Evolutionary conservation across 352 stramenopile species (phyloP).

Genomic region (Phytopythium mirpurense): DNA sequence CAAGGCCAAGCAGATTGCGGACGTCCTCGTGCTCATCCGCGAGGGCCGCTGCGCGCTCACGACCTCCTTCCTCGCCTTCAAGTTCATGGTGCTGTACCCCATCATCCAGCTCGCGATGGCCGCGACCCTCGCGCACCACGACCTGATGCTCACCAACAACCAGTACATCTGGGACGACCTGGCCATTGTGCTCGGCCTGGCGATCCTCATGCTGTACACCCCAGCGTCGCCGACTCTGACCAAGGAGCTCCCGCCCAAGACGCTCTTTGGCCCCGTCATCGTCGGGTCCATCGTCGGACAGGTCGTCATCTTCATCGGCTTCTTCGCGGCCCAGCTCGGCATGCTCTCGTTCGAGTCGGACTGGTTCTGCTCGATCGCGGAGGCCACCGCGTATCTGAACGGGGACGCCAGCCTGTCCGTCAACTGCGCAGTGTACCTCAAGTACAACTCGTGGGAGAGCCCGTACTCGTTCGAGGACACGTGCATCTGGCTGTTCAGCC

Average conservation of each 20-base stretch:
- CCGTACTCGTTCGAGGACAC: constrained; percentile 42
- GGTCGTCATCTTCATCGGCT: constrained; percentile 33
- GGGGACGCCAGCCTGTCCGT: constrained; percentile 10
- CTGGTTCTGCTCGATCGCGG: constrained; percentile 45
- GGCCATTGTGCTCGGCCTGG: constrained; percentile 40
- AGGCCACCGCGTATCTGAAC: constrained; percentile 20
- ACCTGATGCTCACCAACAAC: constrained; percentile 51
- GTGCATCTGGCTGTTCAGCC: constrained; percentile 51
- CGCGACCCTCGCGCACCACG: constrained; percentile 22
- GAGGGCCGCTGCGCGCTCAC: constrained; percentile 81
- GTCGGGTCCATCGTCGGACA: constrained; percentile 45
- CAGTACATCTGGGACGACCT: constrained; percentile 62
- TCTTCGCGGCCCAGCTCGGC: constrained; percentile 35
- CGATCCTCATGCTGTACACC: constrained; percentile 54
- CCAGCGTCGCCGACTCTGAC: constrained; percentile 24
- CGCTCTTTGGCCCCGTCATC: constrained; percentile 44
- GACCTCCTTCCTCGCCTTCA: constrained; percentile 48
- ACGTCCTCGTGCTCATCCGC: constrained; percentile 67
- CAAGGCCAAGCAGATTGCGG: constrained; percentile 68
- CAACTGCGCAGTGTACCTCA: constrained; percentile 33
- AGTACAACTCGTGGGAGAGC: constrained; percentile 30
- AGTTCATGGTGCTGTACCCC: constrained; percentile 50
- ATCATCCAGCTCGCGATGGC: constrained; percentile 49
- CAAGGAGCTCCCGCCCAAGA: constrained; percentile 29
- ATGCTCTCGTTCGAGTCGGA: constrained; percentile 16